Base-by-base conservation (phyloP, 495 filamentous ascomycete species). In the Penicillium canariense region DNA sequence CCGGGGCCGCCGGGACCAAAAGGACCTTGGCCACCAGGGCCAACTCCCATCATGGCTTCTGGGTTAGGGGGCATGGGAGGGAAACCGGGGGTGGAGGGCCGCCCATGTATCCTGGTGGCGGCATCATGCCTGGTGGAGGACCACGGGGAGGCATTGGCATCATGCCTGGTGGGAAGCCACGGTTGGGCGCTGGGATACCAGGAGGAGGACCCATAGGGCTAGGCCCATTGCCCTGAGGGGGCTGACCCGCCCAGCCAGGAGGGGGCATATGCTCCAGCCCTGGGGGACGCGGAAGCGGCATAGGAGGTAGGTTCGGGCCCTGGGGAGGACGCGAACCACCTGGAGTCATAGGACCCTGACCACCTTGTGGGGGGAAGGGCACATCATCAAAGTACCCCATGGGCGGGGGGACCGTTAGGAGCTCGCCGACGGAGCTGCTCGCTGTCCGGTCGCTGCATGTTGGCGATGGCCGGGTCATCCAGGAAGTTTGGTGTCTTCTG, bases 71-170 rank as follows among this genome's bases (percentile, higher is more conserved):
- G 75, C 67, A 76, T 71, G 15, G 70, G 73, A 32, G 74, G 70
- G 48, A 80, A 80, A 6, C 75, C 76, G 15, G 75, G 66, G 75
- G 77, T 1, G 69, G 71, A 31, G 71, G 74, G 1, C 66, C 73
- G 46, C 71, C 73, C 69, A 77, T 75, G 56, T 77, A 82, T 18
- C 77, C 79, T 1, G 78, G 78, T 30, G 76, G 78, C 14, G 75
- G 78, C 63, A 77, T 74, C 75, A 80, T 78, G 31, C 76, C 77
- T 1, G 72, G 77, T 23, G 73, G 75, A 51, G 68, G 73, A 11
- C 68, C 76, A 50, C 73, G 71, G 26, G 73, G 73, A 48, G 68
- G 73, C 66, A 77, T 73, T 10, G 72, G 70, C 56, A 77, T 69
- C 61, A 78, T 75, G 40, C 77, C 75, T 9, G 71, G 61, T 15